Conservation (phyloP, 805 yeast species). For the Candida qinlingensis region DNA sequence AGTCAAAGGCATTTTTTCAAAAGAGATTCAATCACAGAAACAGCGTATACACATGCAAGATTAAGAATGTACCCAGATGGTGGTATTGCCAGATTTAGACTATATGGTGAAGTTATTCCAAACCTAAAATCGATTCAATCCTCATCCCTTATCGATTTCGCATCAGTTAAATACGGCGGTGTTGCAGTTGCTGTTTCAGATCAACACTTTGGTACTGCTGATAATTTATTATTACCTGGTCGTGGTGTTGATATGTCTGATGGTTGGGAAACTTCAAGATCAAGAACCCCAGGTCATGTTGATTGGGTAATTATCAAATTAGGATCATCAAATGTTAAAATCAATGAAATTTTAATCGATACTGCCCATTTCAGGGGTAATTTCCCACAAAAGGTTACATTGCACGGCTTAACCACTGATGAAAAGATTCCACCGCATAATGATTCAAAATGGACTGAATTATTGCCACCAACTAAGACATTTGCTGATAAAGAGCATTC, state of each 20-base stretch:
- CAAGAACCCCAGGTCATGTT: slow-evolving; percentile 74
- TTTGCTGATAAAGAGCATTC: slow-evolving; percentile 81
- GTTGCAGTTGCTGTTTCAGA: slow-evolving; percentile 79
- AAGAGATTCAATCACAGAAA: slow-evolving; percentile 51
- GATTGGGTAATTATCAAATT: slow-evolving; percentile 89
- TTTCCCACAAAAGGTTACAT: slow-evolving; percentile 74
- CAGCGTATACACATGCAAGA: slow-evolving; percentile 71
- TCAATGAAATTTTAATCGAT: slow-evolving; percentile 65
- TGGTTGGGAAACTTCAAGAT: slow-evolving; percentile 97
- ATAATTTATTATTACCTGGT: slow-evolving; percentile 85
- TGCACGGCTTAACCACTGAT: slow-evolving; percentile 50
- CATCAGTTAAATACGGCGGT: slow-evolving; percentile 83
- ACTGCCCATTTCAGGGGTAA: slow-evolving; percentile 95
- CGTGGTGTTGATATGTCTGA: slow-evolving; percentile 96
- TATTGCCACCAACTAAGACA: slow-evolving; percentile 69
- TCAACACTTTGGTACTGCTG: slow-evolving; percentile 92
- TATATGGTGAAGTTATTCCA: slow-evolving; percentile 83
- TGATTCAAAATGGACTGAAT: slow-evolving; percentile 49
- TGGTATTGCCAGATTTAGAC: slow-evolving; percentile 91
- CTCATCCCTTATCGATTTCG: slow-evolving; percentile 53
- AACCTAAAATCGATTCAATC: slow-evolving; percentile 39
- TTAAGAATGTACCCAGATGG: slow-evolving; percentile 97
- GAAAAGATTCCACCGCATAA: slow-evolving; percentile 37
- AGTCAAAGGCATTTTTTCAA: slow-evolving; percentile 78
- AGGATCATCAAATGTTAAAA: slow-evolving; percentile 58